Conservation (phyloP, 2,329 filamentous ascomycete genomes). For the Colletotrichum sp. region DNA sequence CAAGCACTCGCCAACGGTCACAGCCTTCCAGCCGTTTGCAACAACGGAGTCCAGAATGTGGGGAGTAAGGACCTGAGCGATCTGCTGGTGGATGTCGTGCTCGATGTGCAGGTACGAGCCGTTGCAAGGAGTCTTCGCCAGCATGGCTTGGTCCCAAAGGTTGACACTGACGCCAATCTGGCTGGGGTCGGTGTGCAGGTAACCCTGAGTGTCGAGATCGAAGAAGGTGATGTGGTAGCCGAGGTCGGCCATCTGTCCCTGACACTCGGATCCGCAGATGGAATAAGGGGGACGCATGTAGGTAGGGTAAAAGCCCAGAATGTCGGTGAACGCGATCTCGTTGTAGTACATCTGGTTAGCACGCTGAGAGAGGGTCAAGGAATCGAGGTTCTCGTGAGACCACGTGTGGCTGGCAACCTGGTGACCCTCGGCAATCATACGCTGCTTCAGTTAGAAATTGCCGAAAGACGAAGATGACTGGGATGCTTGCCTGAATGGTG, state of each 20-base stretch:
- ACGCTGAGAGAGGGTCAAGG: constrained; percentile 35
- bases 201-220: constrained; percentile 34
- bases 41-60: constrained; percentile 20
- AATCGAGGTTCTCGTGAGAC: constrained; percentile 46
- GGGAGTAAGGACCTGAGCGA: constrained; percentile 48
- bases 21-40: constrained; percentile 33
- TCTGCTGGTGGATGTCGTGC: constrained; percentile 50
- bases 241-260: constrained; percentile 13
- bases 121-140: constrained; percentile 29
- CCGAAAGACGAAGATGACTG: no score
- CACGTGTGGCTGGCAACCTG: constrained; percentile 54
- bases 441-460: no score
- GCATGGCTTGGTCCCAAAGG: constrained; percentile 36
- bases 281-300: constrained; percentile 42
- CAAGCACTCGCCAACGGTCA: constrained; percentile 52
- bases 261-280: constrained; percentile 23
- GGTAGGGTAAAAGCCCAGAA: constrained; percentile 49
- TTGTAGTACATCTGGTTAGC: constrained; percentile 46
- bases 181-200: constrained; percentile 2
- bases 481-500: constrained; percentile 39
- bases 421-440: constrained; percentile 49
- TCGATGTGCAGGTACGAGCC: constrained; percentile 29
- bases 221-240: constrained; percentile 14
- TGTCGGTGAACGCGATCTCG: constrained; percentile 47
- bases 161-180: constrained; percentile 34